Evolutionary conservation across 2,329 filamentous ascomycete species (phyloP), one percentile per base, ranked within the genome.

Genomic region (Aspergillus glaucus): DNA sequence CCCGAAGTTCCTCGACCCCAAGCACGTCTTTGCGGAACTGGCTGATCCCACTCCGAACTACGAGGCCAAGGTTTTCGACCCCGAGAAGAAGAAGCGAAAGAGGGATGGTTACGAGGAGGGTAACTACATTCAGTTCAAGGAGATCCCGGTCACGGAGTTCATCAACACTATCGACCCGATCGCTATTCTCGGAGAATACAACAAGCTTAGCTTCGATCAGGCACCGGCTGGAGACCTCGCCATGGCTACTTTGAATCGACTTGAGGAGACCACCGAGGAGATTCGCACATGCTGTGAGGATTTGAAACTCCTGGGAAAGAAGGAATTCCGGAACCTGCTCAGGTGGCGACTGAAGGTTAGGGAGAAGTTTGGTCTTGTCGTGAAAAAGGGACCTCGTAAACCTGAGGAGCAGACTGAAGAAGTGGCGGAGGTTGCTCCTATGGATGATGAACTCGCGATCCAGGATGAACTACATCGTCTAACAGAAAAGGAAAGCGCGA

Each of bases 1-100:
- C 63, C 90, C 92, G 8, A 88, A 88, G 57, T 94, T 98, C 66
- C 77, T 98, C 46, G 93, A 98, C 62, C 83, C 93, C 5, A 83
- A 83, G 56, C 82, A 87, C 49, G 93, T 97, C 26, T 98, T 98
- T 63, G 91, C 91, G 28, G 93, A 98, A 68, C 75, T 96, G n/a
- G 76, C 86, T 28, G 88, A 87, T 49, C 82, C 87, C 1, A 86
- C 85, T 0, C 89, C 90, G 1, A 98, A 97, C 69, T 94, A 97
- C 59, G 93, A 98, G 68, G 93, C 93, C 36, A 95, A 95, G 68
- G 93, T 98, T 2, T 98, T 92, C 77, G 96, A 98, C 57, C 93
- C 93, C 0, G 93, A 98, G 66, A 78, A 88, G 64, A 98, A 97
- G 79, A 98, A 96, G 81, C 79, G 93, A 50, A 97, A 96, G 80